A percentile compares a stretch with the other conserved stretches of the same genome.
Evolutionary conservation across 305 asterid genomes (phyloP).

Genomic region (Lippia alba): DNA sequence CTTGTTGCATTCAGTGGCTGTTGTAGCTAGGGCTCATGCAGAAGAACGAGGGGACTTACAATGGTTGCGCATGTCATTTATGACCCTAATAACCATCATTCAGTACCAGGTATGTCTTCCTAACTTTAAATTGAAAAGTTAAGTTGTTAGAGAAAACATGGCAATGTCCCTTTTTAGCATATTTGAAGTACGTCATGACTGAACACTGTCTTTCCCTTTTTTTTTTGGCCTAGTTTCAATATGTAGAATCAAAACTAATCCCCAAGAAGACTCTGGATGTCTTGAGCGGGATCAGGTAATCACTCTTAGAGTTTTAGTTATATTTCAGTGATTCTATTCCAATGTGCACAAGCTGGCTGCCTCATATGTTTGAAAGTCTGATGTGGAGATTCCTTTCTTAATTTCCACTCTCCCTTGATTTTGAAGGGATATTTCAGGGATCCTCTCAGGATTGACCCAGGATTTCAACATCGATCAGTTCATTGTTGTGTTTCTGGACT

Average conservation of each 20-base stretch:
- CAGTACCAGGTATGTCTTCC: slow-evolving; percentile 58
- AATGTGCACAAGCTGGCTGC: slow-evolving; percentile 21
- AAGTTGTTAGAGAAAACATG: slow-evolving; percentile 10
- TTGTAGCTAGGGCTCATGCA: slow-evolving; percentile 62
- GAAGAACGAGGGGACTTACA: slow-evolving; percentile 67
- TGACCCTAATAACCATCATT: slow-evolving; percentile 78
- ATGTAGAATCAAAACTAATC: slow-evolving; percentile 54
- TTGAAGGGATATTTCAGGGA: slow-evolving; percentile 70
- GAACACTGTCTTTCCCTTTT: slow-evolving; percentile 25
- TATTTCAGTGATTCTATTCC: neutral
- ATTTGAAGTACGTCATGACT: slow-evolving; percentile 19
- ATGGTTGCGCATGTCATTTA: slow-evolving; percentile 76
- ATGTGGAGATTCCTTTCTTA: slow-evolving; percentile 16
- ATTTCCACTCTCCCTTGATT: slow-evolving; percentile 11
- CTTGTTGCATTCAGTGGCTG: slow-evolving; percentile 73
- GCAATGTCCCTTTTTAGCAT: slow-evolving; percentile 2
- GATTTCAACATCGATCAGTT: slow-evolving; percentile 84
- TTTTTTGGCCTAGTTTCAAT: slow-evolving; percentile 59
- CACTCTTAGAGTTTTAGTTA: slow-evolving; percentile 26
- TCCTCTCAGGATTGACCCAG: slow-evolving; percentile 66
- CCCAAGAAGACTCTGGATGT: slow-evolving; percentile 76
- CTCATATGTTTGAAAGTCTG: slow-evolving; percentile 23
- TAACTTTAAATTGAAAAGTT: slow-evolving; percentile 3
- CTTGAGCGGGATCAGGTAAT: slow-evolving; percentile 68
- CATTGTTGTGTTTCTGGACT: slow-evolving; percentile 67